A percentile compares a stretch with the other conserved stretches of the same genome.
These are phyloP conservation scores for Trypanosoma rangeli DNA, from an alignment of 208 protist species.

Conservation along the genomic window DNA sequence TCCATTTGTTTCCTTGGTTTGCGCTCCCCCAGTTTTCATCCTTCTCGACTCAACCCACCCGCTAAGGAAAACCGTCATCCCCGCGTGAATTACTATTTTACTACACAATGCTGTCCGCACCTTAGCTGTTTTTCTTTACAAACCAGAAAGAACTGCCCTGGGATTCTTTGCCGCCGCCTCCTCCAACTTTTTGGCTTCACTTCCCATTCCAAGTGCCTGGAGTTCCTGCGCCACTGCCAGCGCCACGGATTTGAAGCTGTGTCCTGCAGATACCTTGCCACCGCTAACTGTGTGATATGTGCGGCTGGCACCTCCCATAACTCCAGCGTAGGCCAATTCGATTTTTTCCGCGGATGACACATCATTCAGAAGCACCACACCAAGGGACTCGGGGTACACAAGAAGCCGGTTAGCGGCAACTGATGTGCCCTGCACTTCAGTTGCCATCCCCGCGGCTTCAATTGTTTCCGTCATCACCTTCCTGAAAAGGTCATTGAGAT, in stretches of 20 bases:
- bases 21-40: neutral
- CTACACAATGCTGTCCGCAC: neutral
- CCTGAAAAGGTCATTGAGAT: conserved; percentile 69
- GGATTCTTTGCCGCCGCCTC: conserved; percentile 62
- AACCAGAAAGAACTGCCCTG: conserved; percentile 35
- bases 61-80: neutral
- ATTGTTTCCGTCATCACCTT: conserved; percentile 46
- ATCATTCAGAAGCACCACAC: conserved; percentile 76
- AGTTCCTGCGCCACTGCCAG: conserved; percentile 68
- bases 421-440: conserved; percentile 55
- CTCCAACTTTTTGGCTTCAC: conserved; percentile 70
- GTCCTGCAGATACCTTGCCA: conserved; percentile 57
- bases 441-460: conserved; percentile 57
- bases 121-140: conserved; percentile 29
- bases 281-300: conserved; percentile 62
- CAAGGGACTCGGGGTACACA: conserved; percentile 66
- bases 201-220: conserved; percentile 54
- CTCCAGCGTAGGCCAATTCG: conserved; percentile 68
- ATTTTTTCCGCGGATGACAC: conserved; percentile 67
- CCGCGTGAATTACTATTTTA: neutral
- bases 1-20: conserved; percentile 17
- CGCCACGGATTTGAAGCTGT: conserved; percentile 79
- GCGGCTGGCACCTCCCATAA: conserved; percentile 59
- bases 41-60: neutral
- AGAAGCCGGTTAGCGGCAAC: conserved; percentile 66